These are phyloP conservation scores for Penicillium mononematosum DNA, from an alignment of 495 filamentous ascomycete species.

Conservation along the genomic window DNA sequence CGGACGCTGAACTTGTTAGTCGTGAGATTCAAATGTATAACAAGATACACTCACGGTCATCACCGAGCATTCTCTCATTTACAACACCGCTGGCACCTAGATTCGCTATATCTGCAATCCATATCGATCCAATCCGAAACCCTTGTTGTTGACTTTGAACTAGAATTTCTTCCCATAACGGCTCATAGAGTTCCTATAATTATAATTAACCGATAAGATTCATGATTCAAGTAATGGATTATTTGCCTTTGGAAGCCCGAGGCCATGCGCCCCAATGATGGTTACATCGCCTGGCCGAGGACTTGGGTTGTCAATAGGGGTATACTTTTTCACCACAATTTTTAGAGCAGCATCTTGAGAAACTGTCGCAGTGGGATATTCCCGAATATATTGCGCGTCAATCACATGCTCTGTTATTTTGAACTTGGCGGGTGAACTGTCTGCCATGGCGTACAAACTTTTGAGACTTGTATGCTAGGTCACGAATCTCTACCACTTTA, in stretches of 20 bases:
- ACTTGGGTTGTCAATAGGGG: constrained; percentile 51
- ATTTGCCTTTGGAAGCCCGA: constrained; percentile 39
- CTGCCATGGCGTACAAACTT: no score
- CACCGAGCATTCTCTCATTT: constrained; percentile 62
- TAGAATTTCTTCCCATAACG: constrained; percentile 68
- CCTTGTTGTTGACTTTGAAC: constrained; percentile 34
- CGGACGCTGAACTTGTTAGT: constrained; percentile 46
- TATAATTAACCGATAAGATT: background rate
- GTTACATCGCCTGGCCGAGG: constrained; percentile 63
- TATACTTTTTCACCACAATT: constrained; percentile 70
- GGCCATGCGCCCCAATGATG: constrained; percentile 67
- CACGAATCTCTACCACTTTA: no score
- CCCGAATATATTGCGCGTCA: constrained; percentile 59
- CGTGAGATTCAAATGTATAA: background rate
- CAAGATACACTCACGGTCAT: constrained; percentile 53
- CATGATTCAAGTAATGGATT: background rate
- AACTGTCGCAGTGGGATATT: constrained; percentile 54
- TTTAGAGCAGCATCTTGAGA: constrained; percentile 44
- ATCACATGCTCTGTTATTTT: constrained; percentile 50
- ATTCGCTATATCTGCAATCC: constrained; percentile 69
- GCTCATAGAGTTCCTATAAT: constrained; percentile 69
- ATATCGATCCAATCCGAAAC: constrained; percentile 64
- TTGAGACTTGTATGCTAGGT: no score
- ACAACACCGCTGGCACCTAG: constrained; percentile 66
- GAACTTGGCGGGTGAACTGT: background rate